Percentiles rank a stretch among this genome's conserved stretches.
Conservation (phyloP, 768 basidiomycete genomes). For the Lactarius trivialis region DNA sequence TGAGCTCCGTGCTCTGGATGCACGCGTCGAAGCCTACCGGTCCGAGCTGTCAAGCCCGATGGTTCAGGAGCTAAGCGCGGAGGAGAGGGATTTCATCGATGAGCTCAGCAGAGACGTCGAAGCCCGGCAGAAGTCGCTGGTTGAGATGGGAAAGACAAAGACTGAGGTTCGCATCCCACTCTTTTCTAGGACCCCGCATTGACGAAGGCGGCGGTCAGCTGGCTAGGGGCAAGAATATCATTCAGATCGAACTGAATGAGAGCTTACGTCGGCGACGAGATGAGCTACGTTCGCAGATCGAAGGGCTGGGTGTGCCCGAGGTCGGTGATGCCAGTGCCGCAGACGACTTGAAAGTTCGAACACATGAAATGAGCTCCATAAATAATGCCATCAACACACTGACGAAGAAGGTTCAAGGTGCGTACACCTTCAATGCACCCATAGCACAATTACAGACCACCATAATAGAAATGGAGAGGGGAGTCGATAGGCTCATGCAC, state of each 20-base stretch:
- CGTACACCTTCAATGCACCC: background rate
- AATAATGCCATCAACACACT: slow-evolving; percentile 59
- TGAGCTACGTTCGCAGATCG: slow-evolving; percentile 71
- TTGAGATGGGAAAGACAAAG: slow-evolving; percentile 60
- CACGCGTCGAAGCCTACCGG: slow-evolving; percentile 57
- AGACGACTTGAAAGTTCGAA: slow-evolving; percentile 62
- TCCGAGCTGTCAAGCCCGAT: slow-evolving; percentile 71
- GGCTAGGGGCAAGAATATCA: slow-evolving; percentile 65
- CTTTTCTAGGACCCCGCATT: background rate
- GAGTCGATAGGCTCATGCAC: slow-evolving; percentile 52
- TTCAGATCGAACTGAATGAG: slow-evolving; percentile 93
- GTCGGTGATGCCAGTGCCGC: slow-evolving; percentile 49
- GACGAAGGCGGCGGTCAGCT: slow-evolving; percentile 39
- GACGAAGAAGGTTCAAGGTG: slow-evolving; percentile 58
- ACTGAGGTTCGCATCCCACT: slow-evolving; percentile 50
- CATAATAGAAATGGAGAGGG: slow-evolving; percentile 59
- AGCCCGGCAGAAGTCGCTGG: slow-evolving; percentile 57
- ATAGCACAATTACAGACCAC: background rate
- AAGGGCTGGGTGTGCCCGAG: slow-evolving; percentile 59
- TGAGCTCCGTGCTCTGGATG: slow-evolving; percentile 56
- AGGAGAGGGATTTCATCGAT: slow-evolving; percentile 64
- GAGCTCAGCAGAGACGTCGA: slow-evolving; percentile 72
- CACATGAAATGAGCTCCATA: slow-evolving; percentile 62
- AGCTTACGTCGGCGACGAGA: slow-evolving; percentile 72
- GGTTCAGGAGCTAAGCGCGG: slow-evolving; percentile 61